These are phyloP conservation scores for Termitomyces heimii DNA, from an alignment of 768 basidiomycete genomes.

Conservation along the genomic window DNA sequence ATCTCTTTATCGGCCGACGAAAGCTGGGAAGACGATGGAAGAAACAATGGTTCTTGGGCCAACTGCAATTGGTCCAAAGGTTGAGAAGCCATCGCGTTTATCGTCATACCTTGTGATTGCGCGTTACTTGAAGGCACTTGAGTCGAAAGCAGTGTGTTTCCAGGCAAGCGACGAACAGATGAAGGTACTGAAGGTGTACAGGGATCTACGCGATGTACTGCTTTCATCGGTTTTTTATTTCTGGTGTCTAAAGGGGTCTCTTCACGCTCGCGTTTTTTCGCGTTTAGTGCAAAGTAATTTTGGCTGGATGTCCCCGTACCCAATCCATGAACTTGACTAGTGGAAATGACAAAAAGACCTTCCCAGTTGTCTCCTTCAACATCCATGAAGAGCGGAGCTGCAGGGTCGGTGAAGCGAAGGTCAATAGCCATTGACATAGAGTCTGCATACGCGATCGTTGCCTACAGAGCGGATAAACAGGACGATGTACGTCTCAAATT, in stretches of 20 bases:
- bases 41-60: constrained; percentile 36
- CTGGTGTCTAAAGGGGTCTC: constrained; percentile 34
- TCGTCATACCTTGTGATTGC: constrained; percentile 1
- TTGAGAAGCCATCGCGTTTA: constrained; percentile 8
- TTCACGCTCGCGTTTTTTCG: constrained; percentile 40
- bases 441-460: constrained; percentile 76
- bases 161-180: constrained; percentile 3
- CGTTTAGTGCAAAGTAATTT: constrained; percentile 17
- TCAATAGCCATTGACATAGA: constrained; percentile 58
- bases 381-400: constrained; percentile 71
- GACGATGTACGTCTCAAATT: background rate
- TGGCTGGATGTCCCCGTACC: constrained; percentile 19
- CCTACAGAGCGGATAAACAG: constrained; percentile 34
- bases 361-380: constrained; percentile 64
- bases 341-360: constrained; percentile 73
- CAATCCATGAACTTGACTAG: constrained; percentile 51
- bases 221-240: constrained; percentile 49
- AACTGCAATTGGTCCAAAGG: constrained; percentile 6
- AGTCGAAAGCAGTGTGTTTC: background rate
- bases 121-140: background rate
- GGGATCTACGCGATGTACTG: constrained; percentile 28
- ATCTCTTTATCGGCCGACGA: constrained; percentile 48
- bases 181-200: constrained; percentile 8
- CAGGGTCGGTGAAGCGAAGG: constrained; percentile 71
- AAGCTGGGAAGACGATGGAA: constrained; percentile 49